phyloP scores from a whole-genome alignment of 208 protist genomes.

The Trypanosoma theileri region DNA sequence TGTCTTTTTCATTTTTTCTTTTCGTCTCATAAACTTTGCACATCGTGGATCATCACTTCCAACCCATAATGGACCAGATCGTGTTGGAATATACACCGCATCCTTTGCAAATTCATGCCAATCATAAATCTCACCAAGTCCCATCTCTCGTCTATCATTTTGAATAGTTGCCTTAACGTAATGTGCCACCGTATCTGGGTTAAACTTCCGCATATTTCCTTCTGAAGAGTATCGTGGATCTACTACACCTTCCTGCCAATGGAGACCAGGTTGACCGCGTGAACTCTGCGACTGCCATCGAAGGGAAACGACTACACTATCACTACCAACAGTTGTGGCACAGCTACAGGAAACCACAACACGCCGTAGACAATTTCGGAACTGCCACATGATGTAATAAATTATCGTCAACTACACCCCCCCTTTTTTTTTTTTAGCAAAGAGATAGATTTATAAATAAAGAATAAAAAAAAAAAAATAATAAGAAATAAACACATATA shows the following conservation, averaged over 20 bases:
- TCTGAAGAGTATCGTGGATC: conserved; percentile 73
- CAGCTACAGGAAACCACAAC: not conserved
- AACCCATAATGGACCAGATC: conserved; percentile 83
- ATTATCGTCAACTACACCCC: no score
- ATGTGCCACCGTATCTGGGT: conserved; percentile 85
- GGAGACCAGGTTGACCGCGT: conserved; percentile 33
- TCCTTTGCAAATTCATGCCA: conserved; percentile 91
- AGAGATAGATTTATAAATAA: conserved; percentile 5
- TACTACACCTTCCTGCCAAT: conserved; percentile 72
- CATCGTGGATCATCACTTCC: conserved; percentile 84
- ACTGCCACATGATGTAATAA: no score
- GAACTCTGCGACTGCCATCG: conserved; percentile 76
- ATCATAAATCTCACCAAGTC: conserved; percentile 77
- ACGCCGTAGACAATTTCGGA: not conserved
- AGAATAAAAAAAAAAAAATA: conserved; percentile 15
- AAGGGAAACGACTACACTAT: not conserved
- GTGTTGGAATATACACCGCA: conserved; percentile 83
- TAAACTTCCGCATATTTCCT: conserved; percentile 70
- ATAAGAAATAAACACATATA: not conserved
- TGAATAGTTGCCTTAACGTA: conserved; percentile 89
- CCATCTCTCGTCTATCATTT: conserved; percentile 86
- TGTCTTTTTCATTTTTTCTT: conserved; percentile 83
- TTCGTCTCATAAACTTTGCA: conserved; percentile 66
- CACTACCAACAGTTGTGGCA: not conserved
- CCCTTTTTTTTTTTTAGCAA: no score